These are phyloP conservation scores for Hericium coralloides DNA, from an alignment of 768 basidiomycete genomes.

Conservation along the genomic window DNA sequence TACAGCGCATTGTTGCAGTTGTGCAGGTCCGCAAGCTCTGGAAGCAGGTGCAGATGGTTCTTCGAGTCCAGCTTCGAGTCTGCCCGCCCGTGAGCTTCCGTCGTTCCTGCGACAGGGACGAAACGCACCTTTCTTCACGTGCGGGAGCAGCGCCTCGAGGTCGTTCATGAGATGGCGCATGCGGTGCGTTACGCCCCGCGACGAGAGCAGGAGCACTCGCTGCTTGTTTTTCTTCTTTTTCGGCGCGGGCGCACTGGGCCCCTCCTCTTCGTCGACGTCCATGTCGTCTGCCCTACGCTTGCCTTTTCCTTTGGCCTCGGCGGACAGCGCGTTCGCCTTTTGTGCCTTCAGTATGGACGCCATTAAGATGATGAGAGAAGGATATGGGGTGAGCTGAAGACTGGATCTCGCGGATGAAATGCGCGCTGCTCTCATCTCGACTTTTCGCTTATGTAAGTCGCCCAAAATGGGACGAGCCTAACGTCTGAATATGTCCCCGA, in stretches of 20 bases:
- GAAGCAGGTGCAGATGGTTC: slow-evolving; percentile 83
- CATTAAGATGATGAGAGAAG: slow-evolving; percentile 30
- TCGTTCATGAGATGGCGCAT: slow-evolving; percentile 98
- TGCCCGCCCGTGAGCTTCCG: slow-evolving; percentile 21
- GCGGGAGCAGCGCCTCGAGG: slow-evolving; percentile 80
- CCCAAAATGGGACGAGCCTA: not conserved
- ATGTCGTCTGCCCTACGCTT: slow-evolving; percentile 61
- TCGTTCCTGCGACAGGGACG: not conserved
- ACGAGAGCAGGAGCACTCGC: slow-evolving; percentile 85
- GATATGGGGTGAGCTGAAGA: not conserved
- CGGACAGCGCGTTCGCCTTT: slow-evolving; percentile 44
- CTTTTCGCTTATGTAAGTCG: not conserved
- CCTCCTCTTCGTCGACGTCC: slow-evolving; percentile 47
- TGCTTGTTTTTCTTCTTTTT: slow-evolving; percentile 85
- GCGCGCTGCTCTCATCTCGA: not conserved
- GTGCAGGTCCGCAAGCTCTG: slow-evolving; percentile 93
- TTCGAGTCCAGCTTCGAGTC: slow-evolving; percentile 98
- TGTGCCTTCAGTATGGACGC: slow-evolving; percentile 57
- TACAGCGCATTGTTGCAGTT: slow-evolving; percentile 97
- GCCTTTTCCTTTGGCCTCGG: slow-evolving; percentile 32
- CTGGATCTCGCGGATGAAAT: not conserved
- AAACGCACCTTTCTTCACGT: slow-evolving; percentile 86
- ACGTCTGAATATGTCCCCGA: too few species aligned
- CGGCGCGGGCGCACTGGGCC: slow-evolving; percentile 21
- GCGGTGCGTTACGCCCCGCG: slow-evolving; percentile 88